Evolutionary conservation across 345 rosid species (phyloP).

Genomic region (Acer saccharum): DNA sequence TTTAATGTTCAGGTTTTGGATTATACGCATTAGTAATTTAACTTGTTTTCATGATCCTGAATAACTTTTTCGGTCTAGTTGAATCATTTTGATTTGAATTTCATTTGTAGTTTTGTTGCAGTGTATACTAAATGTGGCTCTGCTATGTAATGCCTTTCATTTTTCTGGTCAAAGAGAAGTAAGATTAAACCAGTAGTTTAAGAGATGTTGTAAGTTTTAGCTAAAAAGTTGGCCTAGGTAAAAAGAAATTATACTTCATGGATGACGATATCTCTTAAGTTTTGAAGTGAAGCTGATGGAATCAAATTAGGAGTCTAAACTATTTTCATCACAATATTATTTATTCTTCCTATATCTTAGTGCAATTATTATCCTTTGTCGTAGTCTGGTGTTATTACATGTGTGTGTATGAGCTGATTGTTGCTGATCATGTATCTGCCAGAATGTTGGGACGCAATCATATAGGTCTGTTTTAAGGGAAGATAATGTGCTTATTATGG

Average conservation of each 20-base stretch:
- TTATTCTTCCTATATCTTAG: background rate
- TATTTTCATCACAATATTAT: background rate
- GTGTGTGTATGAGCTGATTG: background rate
- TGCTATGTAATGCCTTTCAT: background rate
- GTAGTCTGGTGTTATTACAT: background rate
- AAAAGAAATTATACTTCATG: background rate
- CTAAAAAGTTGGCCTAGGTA: background rate
- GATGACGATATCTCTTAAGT: background rate
- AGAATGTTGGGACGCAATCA: background rate
- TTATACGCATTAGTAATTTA: background rate
- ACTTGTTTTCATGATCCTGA: background rate
- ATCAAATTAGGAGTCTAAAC: background rate
- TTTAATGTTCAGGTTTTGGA: background rate
- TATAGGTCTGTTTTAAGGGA: background rate
- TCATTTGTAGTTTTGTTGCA: background rate
- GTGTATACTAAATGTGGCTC: background rate
- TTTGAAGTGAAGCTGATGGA: background rate
- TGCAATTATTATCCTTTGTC: background rate
- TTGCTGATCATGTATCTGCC: background rate
- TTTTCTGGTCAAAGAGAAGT: background rate
- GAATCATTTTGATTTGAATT: background rate
- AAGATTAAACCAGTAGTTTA: background rate
- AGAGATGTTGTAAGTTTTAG: background rate
- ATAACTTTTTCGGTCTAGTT: background rate
- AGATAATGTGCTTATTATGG: background rate